Percentiles rank a stretch among this genome's conserved stretches.
These are phyloP conservation scores for Hydrangea macrophylla DNA, from an alignment of 148 eudicot genomes.

Conservation along the genomic window DNA sequence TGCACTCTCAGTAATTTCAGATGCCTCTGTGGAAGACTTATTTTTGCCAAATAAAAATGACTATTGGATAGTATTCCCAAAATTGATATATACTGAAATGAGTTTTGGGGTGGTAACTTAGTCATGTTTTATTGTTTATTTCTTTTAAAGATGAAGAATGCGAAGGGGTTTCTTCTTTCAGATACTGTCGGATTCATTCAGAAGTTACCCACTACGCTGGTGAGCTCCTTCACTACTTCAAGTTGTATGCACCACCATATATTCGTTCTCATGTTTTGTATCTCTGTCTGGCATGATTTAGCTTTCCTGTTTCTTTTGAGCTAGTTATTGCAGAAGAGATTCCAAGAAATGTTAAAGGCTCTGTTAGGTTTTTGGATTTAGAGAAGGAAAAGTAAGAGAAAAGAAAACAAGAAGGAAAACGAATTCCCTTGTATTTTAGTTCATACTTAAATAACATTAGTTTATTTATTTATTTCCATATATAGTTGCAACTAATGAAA, in stretches of 20 bases:
- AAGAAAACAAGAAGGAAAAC: no score
- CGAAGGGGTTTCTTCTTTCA: conserved; percentile 82
- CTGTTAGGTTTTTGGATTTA: no score
- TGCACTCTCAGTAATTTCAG: not conserved
- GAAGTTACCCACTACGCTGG: conserved; percentile 86
- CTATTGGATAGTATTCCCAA: not conserved
- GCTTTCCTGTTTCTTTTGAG: conserved; percentile 1
- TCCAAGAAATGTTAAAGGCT: not conserved
- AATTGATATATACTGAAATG: not conserved
- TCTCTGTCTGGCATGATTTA: not conserved
- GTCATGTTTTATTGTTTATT: not conserved
- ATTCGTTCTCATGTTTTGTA: not conserved
- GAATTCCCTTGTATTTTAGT: no score
- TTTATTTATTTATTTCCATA: no score
- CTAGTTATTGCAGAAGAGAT: not conserved
- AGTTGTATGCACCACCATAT: not conserved
- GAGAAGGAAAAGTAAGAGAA: no score
- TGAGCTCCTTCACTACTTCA: conserved; percentile 26
- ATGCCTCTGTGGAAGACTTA: not conserved
- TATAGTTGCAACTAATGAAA: no score
- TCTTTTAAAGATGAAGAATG: conserved; percentile 67
- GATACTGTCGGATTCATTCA: conserved; percentile 99
- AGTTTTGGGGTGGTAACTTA: not conserved
- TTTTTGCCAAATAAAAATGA: not conserved
- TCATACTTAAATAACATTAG: no score